These are phyloP conservation scores for Iris pallida DNA, from an alignment of 116 monocot species.

Conservation along the genomic window DNA sequence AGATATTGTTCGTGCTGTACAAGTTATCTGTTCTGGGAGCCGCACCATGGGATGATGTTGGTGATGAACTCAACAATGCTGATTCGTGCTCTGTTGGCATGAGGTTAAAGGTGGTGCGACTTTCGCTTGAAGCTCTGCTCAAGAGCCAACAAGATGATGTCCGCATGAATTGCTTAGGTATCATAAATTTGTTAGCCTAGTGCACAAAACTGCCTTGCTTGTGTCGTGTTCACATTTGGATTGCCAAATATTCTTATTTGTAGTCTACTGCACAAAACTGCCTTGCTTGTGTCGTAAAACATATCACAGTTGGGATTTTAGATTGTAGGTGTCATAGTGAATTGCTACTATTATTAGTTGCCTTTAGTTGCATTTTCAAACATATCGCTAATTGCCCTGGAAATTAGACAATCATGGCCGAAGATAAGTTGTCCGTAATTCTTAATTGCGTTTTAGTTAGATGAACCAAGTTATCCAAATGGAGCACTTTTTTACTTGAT, in stretches of 20 bases:
- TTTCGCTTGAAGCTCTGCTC: constrained; percentile 67
- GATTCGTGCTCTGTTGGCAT: neutral
- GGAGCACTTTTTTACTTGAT: too few species aligned
- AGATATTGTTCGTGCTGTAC: constrained; percentile 79
- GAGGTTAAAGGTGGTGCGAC: constrained; percentile 25
- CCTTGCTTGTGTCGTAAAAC: neutral
- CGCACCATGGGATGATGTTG: constrained; percentile 42
- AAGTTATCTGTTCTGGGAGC: constrained; percentile 49
- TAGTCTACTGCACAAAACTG: neutral
- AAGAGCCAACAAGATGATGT: constrained; percentile 79
- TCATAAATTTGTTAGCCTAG: neutral
- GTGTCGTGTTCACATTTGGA: too few species aligned
- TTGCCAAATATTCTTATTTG: too few species aligned
- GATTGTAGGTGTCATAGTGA: too few species aligned
- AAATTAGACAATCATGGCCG: too few species aligned
- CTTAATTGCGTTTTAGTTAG: too few species aligned
- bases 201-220: neutral
- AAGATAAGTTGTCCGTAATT: too few species aligned
- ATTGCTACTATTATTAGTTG: too few species aligned
- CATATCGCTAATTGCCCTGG: too few species aligned
- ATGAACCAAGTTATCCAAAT: too few species aligned
- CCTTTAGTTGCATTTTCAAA: too few species aligned
- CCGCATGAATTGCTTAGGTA: constrained; percentile 89
- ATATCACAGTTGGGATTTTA: too few species aligned
- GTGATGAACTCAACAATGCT: constrained; percentile 11